Base-by-base conservation (phyloP, 192 early-diverging fungal genomes). In the Backusella parvicylindrica region DNA sequence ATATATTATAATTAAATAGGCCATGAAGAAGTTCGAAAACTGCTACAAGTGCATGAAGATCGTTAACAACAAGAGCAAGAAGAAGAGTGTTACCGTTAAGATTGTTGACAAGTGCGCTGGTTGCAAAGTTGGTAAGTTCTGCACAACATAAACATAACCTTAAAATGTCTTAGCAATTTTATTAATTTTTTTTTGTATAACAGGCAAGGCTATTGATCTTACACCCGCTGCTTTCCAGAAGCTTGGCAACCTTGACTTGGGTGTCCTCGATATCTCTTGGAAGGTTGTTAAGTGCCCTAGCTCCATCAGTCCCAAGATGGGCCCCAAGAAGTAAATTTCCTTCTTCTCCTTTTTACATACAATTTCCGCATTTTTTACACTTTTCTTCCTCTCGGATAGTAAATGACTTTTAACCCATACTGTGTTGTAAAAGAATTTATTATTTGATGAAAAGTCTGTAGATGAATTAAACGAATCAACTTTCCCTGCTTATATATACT, bases 41-140 rank as follows among this genome's bases (percentile, higher is more conserved):
- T 81, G 80, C 63, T 81, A 77, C 73, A 81, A 77, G 69, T 81
- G 80, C 36, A 77, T 81, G 76, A 81, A 81, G 69, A 75, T 81
- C 30, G 60, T 64, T 33, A 81, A 81, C 53, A 64, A 71, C 13
- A 26, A 70, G 26, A 74, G 77, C 72, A 33, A 72, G 26, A 71
- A 77, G 43, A 53, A 56, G 13, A 37, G 47, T 43, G 73, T 77
- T 23, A 56, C 70, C 50, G 77, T 81, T 40, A 77, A 77, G 73
- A 77, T 77, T 69, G 80, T 81, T 26, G 80, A 81, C 56, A 72
- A 75, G 33, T 81, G 80, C 47, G 80, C 76, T 26, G 76, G 75
- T 67, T 73, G 77, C 74, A 68, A 41, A 68, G 43, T 68, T 23
- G 49, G 74, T 75, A 63, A 75, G 74, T 64, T 2, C 12, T 23